Conservation (phyloP, 2,329 filamentous ascomycete genomes). For the Hypoxylon sp. region DNA sequence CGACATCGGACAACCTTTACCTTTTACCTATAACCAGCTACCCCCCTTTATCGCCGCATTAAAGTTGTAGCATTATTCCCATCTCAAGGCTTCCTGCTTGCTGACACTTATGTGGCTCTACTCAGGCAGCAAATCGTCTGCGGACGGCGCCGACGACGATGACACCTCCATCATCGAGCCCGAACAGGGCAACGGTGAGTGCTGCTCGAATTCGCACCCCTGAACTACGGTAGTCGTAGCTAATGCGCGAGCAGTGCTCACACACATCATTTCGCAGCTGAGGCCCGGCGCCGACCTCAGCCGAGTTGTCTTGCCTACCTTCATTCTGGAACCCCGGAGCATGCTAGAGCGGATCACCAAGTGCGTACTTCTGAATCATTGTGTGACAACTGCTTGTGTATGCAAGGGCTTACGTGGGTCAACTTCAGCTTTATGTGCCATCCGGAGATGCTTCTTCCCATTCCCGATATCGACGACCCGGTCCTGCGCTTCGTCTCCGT, state of each 20-base stretch:
- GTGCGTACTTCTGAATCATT: slow-evolving; percentile 63
- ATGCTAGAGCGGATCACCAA: slow-evolving; percentile 99
- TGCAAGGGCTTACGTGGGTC: slow-evolving; percentile 31
- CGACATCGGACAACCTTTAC: neutral
- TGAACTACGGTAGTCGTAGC: neutral
- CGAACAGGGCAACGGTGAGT: slow-evolving; percentile 92
- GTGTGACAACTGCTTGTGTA: neutral
- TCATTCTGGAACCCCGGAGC: slow-evolving; percentile 96
- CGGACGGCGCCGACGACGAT: slow-evolving; percentile 71
- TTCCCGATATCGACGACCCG: slow-evolving; percentile 89
- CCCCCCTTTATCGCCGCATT: neutral
- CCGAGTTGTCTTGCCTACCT: slow-evolving; percentile 93
- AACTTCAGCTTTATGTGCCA: slow-evolving; percentile 94
- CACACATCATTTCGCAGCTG: slow-evolving; percentile 96
- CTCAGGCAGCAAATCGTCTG: slow-evolving; percentile 58
- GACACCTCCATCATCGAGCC: slow-evolving; percentile 88
- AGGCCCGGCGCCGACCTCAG: slow-evolving; percentile 95
- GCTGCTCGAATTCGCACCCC: neutral
- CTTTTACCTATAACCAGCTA: neutral
- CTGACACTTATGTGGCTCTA: slow-evolving; percentile 30
- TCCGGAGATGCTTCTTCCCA: slow-evolving; percentile 91
- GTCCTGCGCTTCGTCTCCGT: slow-evolving; percentile 91
- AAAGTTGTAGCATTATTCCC: slow-evolving; percentile 6
- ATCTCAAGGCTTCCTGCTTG: slow-evolving; percentile 6
- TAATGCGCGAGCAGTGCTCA: slow-evolving; percentile 75